Conservation (phyloP, 352 stramenopile species). For the Halophytophthora polymorphica region DNA sequence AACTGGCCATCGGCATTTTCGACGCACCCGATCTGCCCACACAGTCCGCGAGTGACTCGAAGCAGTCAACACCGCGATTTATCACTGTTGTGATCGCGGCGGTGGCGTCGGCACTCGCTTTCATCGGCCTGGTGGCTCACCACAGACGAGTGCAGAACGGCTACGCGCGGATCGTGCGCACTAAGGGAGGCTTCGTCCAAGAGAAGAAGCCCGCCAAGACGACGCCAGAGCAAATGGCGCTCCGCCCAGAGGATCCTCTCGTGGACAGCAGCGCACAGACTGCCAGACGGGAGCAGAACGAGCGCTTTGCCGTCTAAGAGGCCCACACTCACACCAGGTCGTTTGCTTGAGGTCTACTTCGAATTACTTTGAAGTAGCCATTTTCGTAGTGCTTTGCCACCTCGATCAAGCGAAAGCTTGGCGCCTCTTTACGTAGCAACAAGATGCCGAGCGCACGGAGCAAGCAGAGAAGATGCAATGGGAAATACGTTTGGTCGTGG, state of each 20-base stretch:
- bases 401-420: too few species aligned
- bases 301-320: slow-evolving; percentile 63
- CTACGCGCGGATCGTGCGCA: slow-evolving; percentile 50
- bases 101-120: slow-evolving; percentile 36
- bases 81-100: slow-evolving; percentile 39
- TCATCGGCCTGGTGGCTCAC: slow-evolving; percentile 50
- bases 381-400: too few species aligned
- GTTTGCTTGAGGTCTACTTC: too few species aligned
- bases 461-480: slow-evolving; percentile 22
- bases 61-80: slow-evolving; percentile 27
- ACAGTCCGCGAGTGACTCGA: slow-evolving; percentile 28
- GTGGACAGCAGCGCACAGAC: slow-evolving; percentile 33
- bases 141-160: slow-evolving; percentile 56
- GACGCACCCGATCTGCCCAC: slow-evolving; percentile 35
- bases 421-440: too few species aligned
- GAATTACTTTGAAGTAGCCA: too few species aligned
- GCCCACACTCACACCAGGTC: not conserved
- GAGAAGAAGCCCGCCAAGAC: slow-evolving; percentile 24
- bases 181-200: slow-evolving; percentile 41
- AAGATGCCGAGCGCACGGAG: slow-evolving; percentile 1
- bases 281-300: slow-evolving; percentile 55
- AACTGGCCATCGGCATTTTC: slow-evolving; percentile 64
- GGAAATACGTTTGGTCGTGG: slow-evolving; percentile 14
- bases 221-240: slow-evolving; percentile 19
- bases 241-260: slow-evolving; percentile 31